Conservation (phyloP, 495 filamentous ascomycete species). For the Elaphomyces granulatus region DNA sequence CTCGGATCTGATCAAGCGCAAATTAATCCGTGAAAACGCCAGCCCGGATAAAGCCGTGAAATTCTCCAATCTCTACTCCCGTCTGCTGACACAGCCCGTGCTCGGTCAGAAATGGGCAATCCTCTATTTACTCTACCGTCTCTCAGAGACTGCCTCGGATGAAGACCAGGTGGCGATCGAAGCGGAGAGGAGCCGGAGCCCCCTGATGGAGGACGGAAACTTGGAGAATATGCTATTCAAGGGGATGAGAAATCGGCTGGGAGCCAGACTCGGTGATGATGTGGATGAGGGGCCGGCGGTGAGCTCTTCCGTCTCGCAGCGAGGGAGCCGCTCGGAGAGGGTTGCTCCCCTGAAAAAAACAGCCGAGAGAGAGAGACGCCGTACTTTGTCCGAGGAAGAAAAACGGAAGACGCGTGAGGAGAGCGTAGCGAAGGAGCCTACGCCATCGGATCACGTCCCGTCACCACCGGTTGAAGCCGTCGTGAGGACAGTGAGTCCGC, state of each 20-base stretch:
- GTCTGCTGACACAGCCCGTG: slow-evolving; percentile 76
- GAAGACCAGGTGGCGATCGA: slow-evolving; percentile 18
- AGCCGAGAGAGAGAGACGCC: slow-evolving; percentile 6
- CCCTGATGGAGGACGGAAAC: slow-evolving; percentile 24
- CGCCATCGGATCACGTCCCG: slow-evolving; percentile 9
- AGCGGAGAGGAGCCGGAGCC: slow-evolving; percentile 24
- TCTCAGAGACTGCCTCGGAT: slow-evolving; percentile 33
- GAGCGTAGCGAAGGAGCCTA: slow-evolving; percentile 10
- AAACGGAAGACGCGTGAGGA: slow-evolving; percentile 4
- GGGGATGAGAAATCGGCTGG: slow-evolving; percentile 13
- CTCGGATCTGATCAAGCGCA: slow-evolving; percentile 78
- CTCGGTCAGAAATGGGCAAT: slow-evolving; percentile 94
- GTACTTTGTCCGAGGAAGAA: neutral
- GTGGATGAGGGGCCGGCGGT: slow-evolving; percentile 31
- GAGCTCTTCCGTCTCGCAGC: slow-evolving; percentile 32
- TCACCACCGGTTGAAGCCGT: slow-evolving; percentile 20
- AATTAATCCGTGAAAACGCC: slow-evolving; percentile 56
- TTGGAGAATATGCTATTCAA: slow-evolving; percentile 25
- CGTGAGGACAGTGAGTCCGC: slow-evolving; percentile 10
- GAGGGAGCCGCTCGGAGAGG: slow-evolving; percentile 17
- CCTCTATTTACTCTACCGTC: slow-evolving; percentile 72
- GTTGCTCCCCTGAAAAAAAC: slow-evolving; percentile 15
- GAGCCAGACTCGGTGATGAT: slow-evolving; percentile 13
- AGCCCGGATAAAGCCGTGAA: slow-evolving; percentile 73
- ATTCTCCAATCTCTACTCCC: slow-evolving; percentile 79